Conservation (phyloP, 2,329 filamentous ascomycete species). For the Coniochaeta sp. region DNA sequence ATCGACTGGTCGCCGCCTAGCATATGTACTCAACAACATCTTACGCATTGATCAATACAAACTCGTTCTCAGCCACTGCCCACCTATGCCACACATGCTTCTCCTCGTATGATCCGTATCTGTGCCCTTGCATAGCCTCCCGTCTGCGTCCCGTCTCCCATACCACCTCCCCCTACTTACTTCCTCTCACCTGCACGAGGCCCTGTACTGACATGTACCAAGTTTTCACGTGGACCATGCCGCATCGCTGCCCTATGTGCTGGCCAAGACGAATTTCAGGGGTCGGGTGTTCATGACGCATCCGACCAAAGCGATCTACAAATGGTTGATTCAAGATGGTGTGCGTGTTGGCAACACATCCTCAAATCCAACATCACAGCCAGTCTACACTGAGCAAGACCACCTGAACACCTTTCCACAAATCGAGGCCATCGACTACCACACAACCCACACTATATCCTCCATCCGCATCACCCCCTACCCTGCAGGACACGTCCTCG, state of each 20-base stretch:
- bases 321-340: conserved; percentile 97
- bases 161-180: not conserved
- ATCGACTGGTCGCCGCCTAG: conserved; percentile 1
- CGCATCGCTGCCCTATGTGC: conserved; percentile 94
- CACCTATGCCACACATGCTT: conserved; percentile 4
- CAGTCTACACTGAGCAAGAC: conserved; percentile 92
- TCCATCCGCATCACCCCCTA: conserved; percentile 96
- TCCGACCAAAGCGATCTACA: conserved; percentile 98
- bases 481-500: conserved; percentile 94
- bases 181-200: not conserved
- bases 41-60: conserved; percentile 12
- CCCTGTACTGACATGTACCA: not conserved
- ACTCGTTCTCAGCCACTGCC: conserved; percentile 14
- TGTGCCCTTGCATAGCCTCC: not conserved
- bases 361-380: conserved; percentile 56
- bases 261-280: conserved; percentile 96
- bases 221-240: conserved; percentile 99
- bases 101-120: not conserved
- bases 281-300: conserved; percentile 99
- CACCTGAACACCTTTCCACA: conserved; percentile 87
- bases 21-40: conserved; percentile 14
- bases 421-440: conserved; percentile 97
- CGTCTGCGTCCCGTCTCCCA: not conserved
- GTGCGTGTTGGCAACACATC: conserved; percentile 77
- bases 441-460: conserved; percentile 94